Evolutionary conservation across 495 filamentous ascomycete species (phyloP).

Genomic region (Pyronema domesticum): DNA sequence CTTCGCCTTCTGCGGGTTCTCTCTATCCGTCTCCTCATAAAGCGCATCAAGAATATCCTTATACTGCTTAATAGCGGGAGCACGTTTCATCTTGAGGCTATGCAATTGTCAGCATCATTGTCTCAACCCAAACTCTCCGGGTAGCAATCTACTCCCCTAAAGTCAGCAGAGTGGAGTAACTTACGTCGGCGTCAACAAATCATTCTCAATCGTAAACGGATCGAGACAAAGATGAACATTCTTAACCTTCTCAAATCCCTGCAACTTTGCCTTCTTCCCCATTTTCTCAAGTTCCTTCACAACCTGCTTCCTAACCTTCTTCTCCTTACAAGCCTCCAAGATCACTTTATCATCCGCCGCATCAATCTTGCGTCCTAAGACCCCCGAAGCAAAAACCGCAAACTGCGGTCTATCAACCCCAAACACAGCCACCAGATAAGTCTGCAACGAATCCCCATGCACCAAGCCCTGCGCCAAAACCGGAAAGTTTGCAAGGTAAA

Average conservation of each 20-base stretch:
- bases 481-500: slow-evolving; percentile 62
- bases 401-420: slow-evolving; percentile 70
- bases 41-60: slow-evolving; percentile 56
- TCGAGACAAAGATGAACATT: slow-evolving; percentile 62
- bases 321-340: slow-evolving; percentile 44
- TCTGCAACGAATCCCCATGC: slow-evolving; percentile 76
- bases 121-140: neutral
- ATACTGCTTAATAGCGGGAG: slow-evolving; percentile 65
- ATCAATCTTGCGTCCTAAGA: slow-evolving; percentile 48
- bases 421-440: slow-evolving; percentile 69
- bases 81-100: slow-evolving; percentile 88
- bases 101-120: slow-evolving; percentile 25
- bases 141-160: neutral
- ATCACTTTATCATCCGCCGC: slow-evolving; percentile 47
- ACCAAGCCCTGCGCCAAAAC: slow-evolving; percentile 68
- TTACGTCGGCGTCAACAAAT: slow-evolving; percentile 90
- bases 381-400: slow-evolving; percentile 55
- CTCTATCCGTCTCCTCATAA: slow-evolving; percentile 52
- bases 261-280: slow-evolving; percentile 70
- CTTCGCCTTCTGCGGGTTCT: slow-evolving; percentile 36
- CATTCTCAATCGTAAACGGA: slow-evolving; percentile 87
- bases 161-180: slow-evolving; percentile 26
- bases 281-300: slow-evolving; percentile 65
- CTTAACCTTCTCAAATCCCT: slow-evolving; percentile 67
- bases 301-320: slow-evolving; percentile 52